Evolutionary conservation across 2,329 filamentous ascomycete species (phyloP).

Genomic region (Colletotrichum tofieldiae): DNA sequence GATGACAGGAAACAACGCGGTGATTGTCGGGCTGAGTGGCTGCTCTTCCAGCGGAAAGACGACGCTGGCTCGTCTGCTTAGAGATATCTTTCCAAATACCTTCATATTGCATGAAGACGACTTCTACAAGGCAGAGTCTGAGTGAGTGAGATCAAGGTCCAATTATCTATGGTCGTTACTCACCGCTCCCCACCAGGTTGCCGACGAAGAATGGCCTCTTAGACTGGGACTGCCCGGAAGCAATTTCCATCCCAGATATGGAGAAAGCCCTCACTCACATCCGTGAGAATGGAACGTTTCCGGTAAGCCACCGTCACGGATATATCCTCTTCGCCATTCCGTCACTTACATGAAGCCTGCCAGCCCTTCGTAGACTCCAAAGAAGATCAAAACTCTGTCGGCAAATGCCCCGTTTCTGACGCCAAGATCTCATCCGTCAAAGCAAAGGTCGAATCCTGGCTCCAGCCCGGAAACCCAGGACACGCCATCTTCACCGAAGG

Average conservation of each 20-base stretch:
- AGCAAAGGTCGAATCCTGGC: constrained; percentile 64
- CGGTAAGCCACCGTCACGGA: constrained; percentile 60
- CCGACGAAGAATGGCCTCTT: constrained; percentile 74
- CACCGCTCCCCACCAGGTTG: constrained; percentile 56
- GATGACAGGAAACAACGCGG: constrained; percentile 61
- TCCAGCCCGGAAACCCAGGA: constrained; percentile 61
- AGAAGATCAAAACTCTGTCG: constrained; percentile 76
- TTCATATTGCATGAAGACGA: constrained; percentile 97
- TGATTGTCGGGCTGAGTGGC: constrained; percentile 88
- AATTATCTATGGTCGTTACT: constrained; percentile 12
- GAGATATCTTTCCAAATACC: constrained; percentile 82
- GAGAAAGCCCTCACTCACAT: constrained; percentile 79
- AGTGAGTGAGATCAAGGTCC: constrained; percentile 63
- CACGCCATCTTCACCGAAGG: constrained; percentile 52
- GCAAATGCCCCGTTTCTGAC: constrained; percentile 67
- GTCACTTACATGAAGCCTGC: constrained; percentile 15
- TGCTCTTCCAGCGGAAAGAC: constrained; percentile 96
- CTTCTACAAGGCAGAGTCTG: constrained; percentile 87
- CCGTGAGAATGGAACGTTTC: constrained; percentile 75
- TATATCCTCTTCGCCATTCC: constrained; percentile 44
- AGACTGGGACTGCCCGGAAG: constrained; percentile 93
- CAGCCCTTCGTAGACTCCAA: constrained; percentile 68
- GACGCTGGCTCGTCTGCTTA: constrained; percentile 87
- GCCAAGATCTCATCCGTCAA: constrained; percentile 63
- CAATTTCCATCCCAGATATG: constrained; percentile 81